Conservation (phyloP, 495 filamentous ascomycete species). For the Bryoglossum gracile region DNA sequence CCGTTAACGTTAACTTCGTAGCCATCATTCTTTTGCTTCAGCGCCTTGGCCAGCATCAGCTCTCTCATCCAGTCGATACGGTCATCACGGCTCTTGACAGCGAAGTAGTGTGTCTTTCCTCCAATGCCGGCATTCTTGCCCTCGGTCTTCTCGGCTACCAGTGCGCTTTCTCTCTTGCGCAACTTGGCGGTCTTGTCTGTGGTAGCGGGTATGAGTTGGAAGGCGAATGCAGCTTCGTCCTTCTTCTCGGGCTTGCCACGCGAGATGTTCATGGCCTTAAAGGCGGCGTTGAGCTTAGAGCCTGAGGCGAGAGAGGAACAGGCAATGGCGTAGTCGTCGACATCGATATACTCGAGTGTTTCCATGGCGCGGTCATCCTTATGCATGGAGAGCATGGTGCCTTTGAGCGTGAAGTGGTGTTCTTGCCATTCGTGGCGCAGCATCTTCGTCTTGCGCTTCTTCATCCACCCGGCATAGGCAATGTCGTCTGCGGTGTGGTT, state of each 20-base stretch:
- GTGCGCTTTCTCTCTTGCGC: constrained; percentile 38
- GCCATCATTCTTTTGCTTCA: constrained; percentile 74
- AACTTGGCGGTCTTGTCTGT: constrained; percentile 37
- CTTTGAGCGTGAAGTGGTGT: constrained; percentile 75
- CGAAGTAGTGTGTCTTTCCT: constrained; percentile 88
- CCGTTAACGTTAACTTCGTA: constrained; percentile 80
- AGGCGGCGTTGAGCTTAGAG: constrained; percentile 77
- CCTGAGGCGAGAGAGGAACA: constrained; percentile 64
- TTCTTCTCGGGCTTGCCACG: constrained; percentile 44
- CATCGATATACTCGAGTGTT: constrained; percentile 79
- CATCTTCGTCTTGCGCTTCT: constrained; percentile 85
- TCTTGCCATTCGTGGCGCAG: constrained; percentile 93
- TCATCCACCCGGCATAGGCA: constrained; percentile 78
- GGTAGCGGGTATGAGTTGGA: constrained; percentile 81
- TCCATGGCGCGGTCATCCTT: constrained; percentile 49
- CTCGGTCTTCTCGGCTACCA: constrained; percentile 28
- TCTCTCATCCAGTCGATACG: constrained; percentile 98
- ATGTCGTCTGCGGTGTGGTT: constrained; percentile 38
- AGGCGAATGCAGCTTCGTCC: constrained; percentile 61
- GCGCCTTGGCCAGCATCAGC: constrained; percentile 90
- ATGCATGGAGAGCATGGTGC: constrained; percentile 79
- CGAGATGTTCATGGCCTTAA: constrained; percentile 72
- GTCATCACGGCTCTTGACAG: constrained; percentile 78
- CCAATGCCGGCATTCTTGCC: constrained; percentile 39
- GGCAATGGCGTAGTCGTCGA: constrained; percentile 91